Base-by-base conservation (phyloP, 352 stramenopile genomes). In the Salisapilia sapeloensis region DNA sequence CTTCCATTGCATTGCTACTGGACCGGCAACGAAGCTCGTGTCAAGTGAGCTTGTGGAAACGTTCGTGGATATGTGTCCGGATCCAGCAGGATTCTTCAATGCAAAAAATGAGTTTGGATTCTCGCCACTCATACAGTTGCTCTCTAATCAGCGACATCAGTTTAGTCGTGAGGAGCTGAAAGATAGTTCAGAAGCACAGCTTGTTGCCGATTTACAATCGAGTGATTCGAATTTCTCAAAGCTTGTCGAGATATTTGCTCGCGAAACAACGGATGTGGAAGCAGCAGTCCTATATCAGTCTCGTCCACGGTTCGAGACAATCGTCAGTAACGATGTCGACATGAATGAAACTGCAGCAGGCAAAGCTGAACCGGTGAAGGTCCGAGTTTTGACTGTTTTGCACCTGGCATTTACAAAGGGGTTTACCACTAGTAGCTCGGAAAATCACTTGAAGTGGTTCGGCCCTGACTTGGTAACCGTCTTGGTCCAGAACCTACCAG, bases 391-490 rank as follows among this genome's bases (percentile, higher is more conserved):
- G 15, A 65, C 63, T 2, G 53, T 71, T 12, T 38, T 86, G 15
- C 66, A 81, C 26, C 30, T 61, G 4, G 59, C 65, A 4, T 55
- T 61, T n/a, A n/a, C n/a, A n/a, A n/a, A n/a, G n/a, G n/a, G n/a
- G n/a, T n/a, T n/a, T n/a, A n/a, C n/a, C n/a, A n/a, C n/a, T n/a
- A n/a, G n/a, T n/a, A 0, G 53, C 60, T 29, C 45, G 64, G 9
- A 53, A 62, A 12, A 33, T 85, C 4, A 56, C 34, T 10, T 44
- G 33, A 46, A 55, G 24, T 82, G 62, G 62, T 71, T 56, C 29
- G 62, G 66, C 8, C 46, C 35, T n/a, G 72, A 74, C 23, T 40
- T 79, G 9, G 50, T 76, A n/a, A 42, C 50, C 0, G 39, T 72
- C 1, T 38, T 82, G 19, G 35, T 77, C 9, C 40, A 56, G n/a